These are phyloP conservation scores for Eragrostis tef DNA, from an alignment of 202 grass and related monocot species.

Conservation along the genomic window DNA sequence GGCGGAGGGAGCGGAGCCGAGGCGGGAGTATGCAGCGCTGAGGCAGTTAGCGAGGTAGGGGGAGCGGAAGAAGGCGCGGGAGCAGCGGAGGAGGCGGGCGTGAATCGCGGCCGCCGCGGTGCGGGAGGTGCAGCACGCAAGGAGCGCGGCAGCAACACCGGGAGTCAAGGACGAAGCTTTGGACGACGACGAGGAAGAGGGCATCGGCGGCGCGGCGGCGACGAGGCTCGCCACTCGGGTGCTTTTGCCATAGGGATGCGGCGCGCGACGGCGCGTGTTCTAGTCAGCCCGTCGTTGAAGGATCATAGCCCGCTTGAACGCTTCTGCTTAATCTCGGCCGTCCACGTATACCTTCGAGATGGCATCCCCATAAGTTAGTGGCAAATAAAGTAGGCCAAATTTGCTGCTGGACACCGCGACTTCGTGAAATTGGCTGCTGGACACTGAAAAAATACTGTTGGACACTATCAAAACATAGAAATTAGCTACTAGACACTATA, in stretches of 20 bases:
- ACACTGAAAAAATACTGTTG: no score
- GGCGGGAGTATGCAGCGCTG: slow-evolving; percentile 64
- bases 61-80: slow-evolving; percentile 51
- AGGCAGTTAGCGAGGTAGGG: slow-evolving; percentile 68
- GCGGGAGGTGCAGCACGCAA: slow-evolving; percentile 52
- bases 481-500: no score
- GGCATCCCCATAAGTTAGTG: no score
- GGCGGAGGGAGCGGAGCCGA: slow-evolving; percentile 44
- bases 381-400: no score
- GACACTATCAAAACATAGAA: no score
- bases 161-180: background rate
- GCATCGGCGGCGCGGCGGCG: slow-evolving; percentile 37
- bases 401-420: no score
- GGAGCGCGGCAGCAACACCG: slow-evolving; percentile 43
- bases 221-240: background rate
- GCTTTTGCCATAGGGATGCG: slow-evolving; percentile 6
- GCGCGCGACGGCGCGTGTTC: background rate
- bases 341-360: no score
- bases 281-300: background rate
- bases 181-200: slow-evolving; percentile 9
- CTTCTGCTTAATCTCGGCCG: no score
- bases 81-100: slow-evolving; percentile 62
- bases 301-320: no score
- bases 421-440: no score
- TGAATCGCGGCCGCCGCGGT: slow-evolving; percentile 56